phyloP scores from a whole-genome alignment of 768 basidiomycete species.

The Jaapia argillacea region DNA sequence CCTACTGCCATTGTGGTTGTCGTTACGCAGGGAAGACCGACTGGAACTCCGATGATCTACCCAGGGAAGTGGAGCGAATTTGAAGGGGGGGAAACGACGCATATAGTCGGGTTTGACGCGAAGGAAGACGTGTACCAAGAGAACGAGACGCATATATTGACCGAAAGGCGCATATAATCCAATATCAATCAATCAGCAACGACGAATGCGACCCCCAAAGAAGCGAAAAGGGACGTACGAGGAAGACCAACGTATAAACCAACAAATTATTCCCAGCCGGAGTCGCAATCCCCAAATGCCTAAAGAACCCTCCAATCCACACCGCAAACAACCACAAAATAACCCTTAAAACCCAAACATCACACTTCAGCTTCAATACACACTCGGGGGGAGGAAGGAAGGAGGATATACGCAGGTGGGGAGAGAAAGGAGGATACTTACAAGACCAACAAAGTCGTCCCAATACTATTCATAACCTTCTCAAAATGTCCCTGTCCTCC shows the following conservation, averaged over 20 bases:
- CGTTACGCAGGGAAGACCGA: constrained; percentile 38
- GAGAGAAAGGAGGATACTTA: constrained; percentile 4
- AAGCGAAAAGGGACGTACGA: constrained; percentile 13
- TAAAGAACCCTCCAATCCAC: constrained; percentile 37
- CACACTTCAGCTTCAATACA: not conserved
- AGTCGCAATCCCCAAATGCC: constrained; percentile 23
- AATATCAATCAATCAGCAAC: too few relatives aligned
- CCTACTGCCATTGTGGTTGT: constrained; percentile 31
- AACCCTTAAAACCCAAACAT: constrained; percentile 15
- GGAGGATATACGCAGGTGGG: too few relatives aligned
- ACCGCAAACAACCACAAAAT: constrained; percentile 29
- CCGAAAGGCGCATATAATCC: too few relatives aligned
- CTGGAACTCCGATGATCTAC: constrained; percentile 38
- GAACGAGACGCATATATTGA: too few relatives aligned
- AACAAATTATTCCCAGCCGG: constrained; percentile 35
- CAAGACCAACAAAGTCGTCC: constrained; percentile 31
- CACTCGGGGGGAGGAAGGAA: too few relatives aligned
- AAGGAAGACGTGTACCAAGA: too few relatives aligned
- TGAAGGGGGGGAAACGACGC: not conserved
- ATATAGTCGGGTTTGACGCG: too few relatives aligned
- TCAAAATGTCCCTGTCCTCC: constrained; percentile 36
- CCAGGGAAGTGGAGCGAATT: too few relatives aligned
- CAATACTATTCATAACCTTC: constrained; percentile 31
- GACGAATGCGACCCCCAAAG: not conserved
- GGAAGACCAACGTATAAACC: constrained; percentile 30